Conservation (phyloP, 805 yeast genomes). For the Limtongia smithiae region DNA sequence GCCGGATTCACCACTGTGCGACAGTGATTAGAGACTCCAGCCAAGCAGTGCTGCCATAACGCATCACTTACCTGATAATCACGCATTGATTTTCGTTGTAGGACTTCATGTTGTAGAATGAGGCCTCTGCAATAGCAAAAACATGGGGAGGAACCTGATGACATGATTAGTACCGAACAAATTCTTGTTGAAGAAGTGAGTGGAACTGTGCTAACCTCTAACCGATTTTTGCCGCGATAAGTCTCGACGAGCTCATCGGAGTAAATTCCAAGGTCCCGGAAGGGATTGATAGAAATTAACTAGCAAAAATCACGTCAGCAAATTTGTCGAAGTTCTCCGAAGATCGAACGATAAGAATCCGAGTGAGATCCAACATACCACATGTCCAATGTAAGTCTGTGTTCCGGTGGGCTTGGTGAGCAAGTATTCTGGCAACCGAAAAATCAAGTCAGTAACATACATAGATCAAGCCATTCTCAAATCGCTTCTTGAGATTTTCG, state of each 20-base stretch:
- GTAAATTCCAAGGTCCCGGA: slow-evolving; percentile 92
- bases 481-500: slow-evolving; percentile 84
- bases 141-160: slow-evolving; percentile 78
- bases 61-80: slow-evolving; percentile 56
- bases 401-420: no score
- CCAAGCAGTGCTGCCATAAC: no score
- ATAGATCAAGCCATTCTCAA: slow-evolving; percentile 83
- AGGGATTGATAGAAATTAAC: slow-evolving; percentile 93
- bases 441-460: no score
- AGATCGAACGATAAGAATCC: not conserved
- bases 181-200: not conserved
- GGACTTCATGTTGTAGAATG: slow-evolving; percentile 92
- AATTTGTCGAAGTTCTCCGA: not conserved
- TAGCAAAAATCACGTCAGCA: slow-evolving; percentile 9
- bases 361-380: slow-evolving; percentile 30
- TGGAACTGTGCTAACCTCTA: slow-evolving; percentile 53
- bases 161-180: not conserved
- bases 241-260: slow-evolving; percentile 70
- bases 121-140: slow-evolving; percentile 93
- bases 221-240: slow-evolving; percentile 86
- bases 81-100: slow-evolving; percentile 96
- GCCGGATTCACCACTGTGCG: slow-evolving; percentile 96
- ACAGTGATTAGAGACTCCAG: no score
- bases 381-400: slow-evolving; percentile 40
- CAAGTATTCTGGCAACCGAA: no score